Evolutionary conservation across 176 grass and related monocot species (phyloP).

Genomic region (Carex littledalei): DNA sequence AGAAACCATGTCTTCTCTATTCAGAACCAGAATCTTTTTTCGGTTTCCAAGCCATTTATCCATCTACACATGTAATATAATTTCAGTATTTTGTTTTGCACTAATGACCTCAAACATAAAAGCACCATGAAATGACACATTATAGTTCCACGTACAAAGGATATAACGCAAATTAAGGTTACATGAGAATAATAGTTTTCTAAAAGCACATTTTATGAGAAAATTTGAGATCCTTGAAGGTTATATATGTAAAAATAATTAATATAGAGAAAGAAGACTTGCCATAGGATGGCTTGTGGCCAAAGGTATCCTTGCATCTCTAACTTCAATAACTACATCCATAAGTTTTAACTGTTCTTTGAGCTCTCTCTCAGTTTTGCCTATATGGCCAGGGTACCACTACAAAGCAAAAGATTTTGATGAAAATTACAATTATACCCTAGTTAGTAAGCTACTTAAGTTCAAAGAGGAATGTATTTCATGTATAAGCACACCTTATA

Average conservation of each 20-base stretch:
- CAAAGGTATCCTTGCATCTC: constrained; percentile 89
- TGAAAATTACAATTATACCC: background rate
- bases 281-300: constrained; percentile 93
- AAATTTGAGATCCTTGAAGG: background rate
- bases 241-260: background rate
- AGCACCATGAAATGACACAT: background rate
- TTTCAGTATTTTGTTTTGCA: background rate
- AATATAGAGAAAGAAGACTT: constrained; percentile 2
- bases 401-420: constrained; percentile 28
- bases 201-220: background rate
- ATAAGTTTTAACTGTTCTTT: constrained; percentile 87
- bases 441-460: background rate
- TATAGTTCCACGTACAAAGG: background rate
- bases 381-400: constrained; percentile 99
- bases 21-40: constrained; percentile 89
- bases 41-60: constrained; percentile 86
- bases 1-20: constrained; percentile 95
- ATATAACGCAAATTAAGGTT: background rate
- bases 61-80: constrained; percentile 44
- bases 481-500: constrained; percentile 57
- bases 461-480: background rate
- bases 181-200: constrained; percentile 2
- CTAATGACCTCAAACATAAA: constrained; percentile 5
- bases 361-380: constrained; percentile 95
- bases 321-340: constrained; percentile 98